A percentile compares a stretch with the other conserved stretches of the same genome.
phyloP scores from a whole-genome alignment of 2,329 filamentous ascomycete species.

The Septoria petroselini region DNA sequence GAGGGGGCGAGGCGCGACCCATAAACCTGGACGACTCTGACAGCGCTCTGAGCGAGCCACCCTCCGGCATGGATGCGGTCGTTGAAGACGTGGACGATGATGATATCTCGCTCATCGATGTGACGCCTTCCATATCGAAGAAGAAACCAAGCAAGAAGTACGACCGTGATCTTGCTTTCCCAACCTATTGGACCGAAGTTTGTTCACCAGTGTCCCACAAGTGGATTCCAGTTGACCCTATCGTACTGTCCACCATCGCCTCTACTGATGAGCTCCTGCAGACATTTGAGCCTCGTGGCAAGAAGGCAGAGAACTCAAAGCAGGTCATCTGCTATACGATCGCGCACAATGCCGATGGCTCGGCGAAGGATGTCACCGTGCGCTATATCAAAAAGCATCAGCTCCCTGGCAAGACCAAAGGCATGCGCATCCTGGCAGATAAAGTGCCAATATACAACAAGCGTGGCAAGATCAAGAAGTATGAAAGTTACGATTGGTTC shows the following conservation, averaged over 20 bases:
- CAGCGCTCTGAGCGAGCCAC: slow-evolving; percentile 43
- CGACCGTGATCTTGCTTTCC: slow-evolving; percentile 75
- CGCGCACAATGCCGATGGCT: slow-evolving; percentile 76
- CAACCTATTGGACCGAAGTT: slow-evolving; percentile 91
- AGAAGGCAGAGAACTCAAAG: slow-evolving; percentile 77
- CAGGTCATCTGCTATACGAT: slow-evolving; percentile 89
- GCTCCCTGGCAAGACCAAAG: slow-evolving; percentile 87
- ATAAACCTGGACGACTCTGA: slow-evolving; percentile 52
- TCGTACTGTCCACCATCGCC: slow-evolving; percentile 66
- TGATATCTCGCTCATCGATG: slow-evolving; percentile 59
- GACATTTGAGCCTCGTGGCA: slow-evolving; percentile 77
- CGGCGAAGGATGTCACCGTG: slow-evolving; percentile 91
- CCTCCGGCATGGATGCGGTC: slow-evolving; percentile 36
- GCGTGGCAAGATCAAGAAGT: slow-evolving; percentile 70
- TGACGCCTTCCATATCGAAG: slow-evolving; percentile 47
- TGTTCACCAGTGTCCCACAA: slow-evolving; percentile 77
- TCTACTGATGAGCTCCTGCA: slow-evolving; percentile 69
- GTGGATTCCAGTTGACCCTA: slow-evolving; percentile 73
- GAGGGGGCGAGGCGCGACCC: slow-evolving; percentile 38
- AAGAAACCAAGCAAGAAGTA: slow-evolving; percentile 52
- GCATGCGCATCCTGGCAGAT: slow-evolving; percentile 71
- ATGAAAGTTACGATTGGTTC: slow-evolving; percentile 87
- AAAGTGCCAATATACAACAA: slow-evolving; percentile 77
- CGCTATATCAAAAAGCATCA: slow-evolving; percentile 80
- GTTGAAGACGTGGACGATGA: slow-evolving; percentile 53